Percentiles rank a stretch among this genome's conserved stretches.
Conservation (phyloP, 208 protist genomes). For the Angomonas deanei region DNA sequence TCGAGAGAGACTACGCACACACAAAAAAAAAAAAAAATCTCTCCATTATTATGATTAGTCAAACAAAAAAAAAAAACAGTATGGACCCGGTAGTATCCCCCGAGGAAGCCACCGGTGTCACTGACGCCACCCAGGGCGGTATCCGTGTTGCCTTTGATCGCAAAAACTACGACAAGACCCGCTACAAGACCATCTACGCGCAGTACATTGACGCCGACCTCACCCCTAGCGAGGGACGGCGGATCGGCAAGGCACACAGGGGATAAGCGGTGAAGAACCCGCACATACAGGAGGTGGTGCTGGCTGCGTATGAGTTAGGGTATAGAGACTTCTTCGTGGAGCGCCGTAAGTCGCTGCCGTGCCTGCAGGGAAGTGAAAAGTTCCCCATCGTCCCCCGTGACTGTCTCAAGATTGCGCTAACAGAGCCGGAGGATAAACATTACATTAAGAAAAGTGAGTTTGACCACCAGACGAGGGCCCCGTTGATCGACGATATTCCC, state of each 20-base stretch:
- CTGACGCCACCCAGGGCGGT: too few species aligned
- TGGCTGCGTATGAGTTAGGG: slow-evolving; percentile 47
- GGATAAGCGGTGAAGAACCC: slow-evolving; percentile 64
- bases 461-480: slow-evolving; percentile 65
- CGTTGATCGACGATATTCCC: slow-evolving; percentile 47
- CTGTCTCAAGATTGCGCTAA: slow-evolving; percentile 71
- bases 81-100: too few species aligned
- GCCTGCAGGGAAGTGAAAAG: slow-evolving; percentile 45
- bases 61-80: too few species aligned
- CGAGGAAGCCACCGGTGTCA: too few species aligned
- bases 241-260: slow-evolving; percentile 65
- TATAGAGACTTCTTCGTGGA: slow-evolving; percentile 55
- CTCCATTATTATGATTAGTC: too few species aligned
- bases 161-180: slow-evolving; percentile 52
- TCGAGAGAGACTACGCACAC: too few species aligned
- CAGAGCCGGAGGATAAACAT: slow-evolving; percentile 59
- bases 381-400: slow-evolving; percentile 72
- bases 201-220: slow-evolving; percentile 83
- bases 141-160: neutral
- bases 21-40: too few species aligned
- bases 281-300: slow-evolving; percentile 55
- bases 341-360: slow-evolving; percentile 40
- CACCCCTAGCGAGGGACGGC: slow-evolving; percentile 62
- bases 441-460: slow-evolving; percentile 88
- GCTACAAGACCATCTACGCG: slow-evolving; percentile 77